Evolutionary conservation across 331 rosid genomes (phyloP).

Genomic region (Spiraea crenata): DNA sequence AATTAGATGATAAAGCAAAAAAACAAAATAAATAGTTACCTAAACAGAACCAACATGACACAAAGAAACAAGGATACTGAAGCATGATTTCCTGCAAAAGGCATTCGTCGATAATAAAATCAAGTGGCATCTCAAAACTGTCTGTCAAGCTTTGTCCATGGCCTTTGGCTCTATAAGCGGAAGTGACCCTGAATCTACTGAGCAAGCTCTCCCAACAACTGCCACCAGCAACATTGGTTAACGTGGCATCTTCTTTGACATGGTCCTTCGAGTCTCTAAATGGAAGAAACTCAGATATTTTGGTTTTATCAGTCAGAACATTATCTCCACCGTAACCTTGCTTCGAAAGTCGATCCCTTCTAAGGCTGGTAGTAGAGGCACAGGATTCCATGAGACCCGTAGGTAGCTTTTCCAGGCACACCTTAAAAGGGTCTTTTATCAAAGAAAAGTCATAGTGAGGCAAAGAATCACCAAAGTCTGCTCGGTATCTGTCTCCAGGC

Average conservation of each 20-base stretch:
- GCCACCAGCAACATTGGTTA: constrained; percentile 61
- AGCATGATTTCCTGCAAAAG: constrained; percentile 80
- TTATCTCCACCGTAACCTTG: constrained; percentile 30
- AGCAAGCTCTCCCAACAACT: constrained; percentile 87
- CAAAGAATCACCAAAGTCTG: constrained; percentile 33
- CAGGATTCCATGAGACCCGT: constrained; percentile 25
- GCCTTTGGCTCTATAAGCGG: constrained; percentile 30
- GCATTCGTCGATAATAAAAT: constrained; percentile 85
- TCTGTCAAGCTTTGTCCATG: constrained; percentile 34
- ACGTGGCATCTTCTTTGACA: constrained; percentile 23
- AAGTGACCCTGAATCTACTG: constrained; percentile 41
- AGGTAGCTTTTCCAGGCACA: constrained; percentile 40
- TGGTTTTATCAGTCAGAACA: constrained; percentile 34
- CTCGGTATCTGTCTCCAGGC: constrained; percentile 38
- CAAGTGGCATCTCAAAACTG: constrained; percentile 78
- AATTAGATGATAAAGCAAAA: neutral
- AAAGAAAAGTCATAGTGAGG: constrained; percentile 71
- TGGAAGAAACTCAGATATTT: constrained; percentile 24
- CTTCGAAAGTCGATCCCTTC: constrained; percentile 32
- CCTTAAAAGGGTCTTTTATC: constrained; percentile 76
- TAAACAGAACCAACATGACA: constrained; percentile 20
- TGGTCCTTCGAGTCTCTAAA: constrained; percentile 35
- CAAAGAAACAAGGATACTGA: constrained; percentile 74
- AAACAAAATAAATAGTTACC: constrained; percentile 11
- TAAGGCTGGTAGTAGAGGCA: constrained; percentile 31